Evolutionary conservation across 1,284 basidiomycete species (phyloP), one percentile per base, ranked within the genome.

Genomic region (Vanrija sp.): DNA sequence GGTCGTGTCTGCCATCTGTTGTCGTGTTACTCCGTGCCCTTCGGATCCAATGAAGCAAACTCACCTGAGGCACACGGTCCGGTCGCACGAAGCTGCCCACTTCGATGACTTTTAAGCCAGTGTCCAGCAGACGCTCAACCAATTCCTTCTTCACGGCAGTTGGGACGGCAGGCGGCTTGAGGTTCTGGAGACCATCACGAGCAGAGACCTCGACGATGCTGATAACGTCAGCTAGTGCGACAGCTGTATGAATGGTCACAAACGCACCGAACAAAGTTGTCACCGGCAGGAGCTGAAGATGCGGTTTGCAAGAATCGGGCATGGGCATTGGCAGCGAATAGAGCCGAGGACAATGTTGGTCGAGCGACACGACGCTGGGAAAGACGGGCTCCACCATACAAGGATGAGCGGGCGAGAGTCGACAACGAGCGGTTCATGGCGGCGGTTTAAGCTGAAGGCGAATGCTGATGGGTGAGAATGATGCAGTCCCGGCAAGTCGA

Each of bases 101-200:
- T 76, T 98, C 94, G 60, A 98, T 86, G 51, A 79, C 83, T 51
- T 78, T 79, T 59, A 86, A 73, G 0, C 94, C 94, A 3, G 88
- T 84, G 9, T 76, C 69, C 6, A 82, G 83, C 4, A 97, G 83
- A 14, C 85, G 77, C 56, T 88, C 82, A 57, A 98, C 85, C 45
- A 98, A 81, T 62, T 89, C 86, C 41, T 86, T 83, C 74, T 95
- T 96, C 59, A 87, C 78, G 12, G 83, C 79, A 0, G 85, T 84
- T 4, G 88, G 81, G 4, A 95, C 85, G 8, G 85, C 77, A 3
- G 73, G 56, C 0, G 80, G 79, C 60, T 86, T 85, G 68, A 97
- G 89, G 69, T 97, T 97, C 78, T 97, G 94, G 15, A 98, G 79
- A 0, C 94, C 94, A 74, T 97, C 94, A 20, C 94, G 80, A 1